Evolutionary conservation across 352 stramenopile species (phyloP), one percentile per base, ranked within the genome.

Genomic region (Globisporangium solare): DNA sequence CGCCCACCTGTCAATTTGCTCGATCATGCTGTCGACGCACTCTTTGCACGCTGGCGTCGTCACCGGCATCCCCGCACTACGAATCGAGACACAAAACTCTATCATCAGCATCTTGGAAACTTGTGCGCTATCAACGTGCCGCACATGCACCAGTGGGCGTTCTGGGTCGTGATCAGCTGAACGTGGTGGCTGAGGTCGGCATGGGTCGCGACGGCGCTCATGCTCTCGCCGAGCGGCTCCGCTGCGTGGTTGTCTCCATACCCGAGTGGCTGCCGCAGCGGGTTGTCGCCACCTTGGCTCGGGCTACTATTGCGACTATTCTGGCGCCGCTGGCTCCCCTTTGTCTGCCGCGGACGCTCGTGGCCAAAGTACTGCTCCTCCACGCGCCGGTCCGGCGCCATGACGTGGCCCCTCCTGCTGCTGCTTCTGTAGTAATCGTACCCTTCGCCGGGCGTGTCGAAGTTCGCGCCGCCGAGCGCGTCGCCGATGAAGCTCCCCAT

Each of bases 101-200:
- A 67, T 32, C 43, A 58, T 32, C 21, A 24, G 18, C 10, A 14
- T 37, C 37, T 47, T 6, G 5, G 7, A 3, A 35, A 35, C 5
- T 1, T 6, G 1, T 8, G 10, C 7, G 5, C 5, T 35, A 8
- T 7, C 27, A 35, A 35, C 4, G 6, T 8, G 5, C 24, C 24
- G 5, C 24, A 27, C 2, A 21, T 42, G 39, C 58, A 92, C 82
- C 82, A 92, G 61, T 89, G 80, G 5, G 76, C 74, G 39, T 89
- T 70, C 45, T 89, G 80, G 10, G 64, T 75, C 22, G 78, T 88
- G n/a, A 92, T 68, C 46, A 83, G 66, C 46, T 83, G 72, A 0
- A 90, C 74, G 31, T 90, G 80, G 53, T 89, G 73, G 46, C 81
- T 92, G 6, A 92, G 56, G 49, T 90, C 78, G 5, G 83, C 82